Evolutionary conservation across 1,139 yeast genomes (phyloP), one percentile per base, ranked within the genome.

Genomic region (Suhomyces panamericanus): DNA sequence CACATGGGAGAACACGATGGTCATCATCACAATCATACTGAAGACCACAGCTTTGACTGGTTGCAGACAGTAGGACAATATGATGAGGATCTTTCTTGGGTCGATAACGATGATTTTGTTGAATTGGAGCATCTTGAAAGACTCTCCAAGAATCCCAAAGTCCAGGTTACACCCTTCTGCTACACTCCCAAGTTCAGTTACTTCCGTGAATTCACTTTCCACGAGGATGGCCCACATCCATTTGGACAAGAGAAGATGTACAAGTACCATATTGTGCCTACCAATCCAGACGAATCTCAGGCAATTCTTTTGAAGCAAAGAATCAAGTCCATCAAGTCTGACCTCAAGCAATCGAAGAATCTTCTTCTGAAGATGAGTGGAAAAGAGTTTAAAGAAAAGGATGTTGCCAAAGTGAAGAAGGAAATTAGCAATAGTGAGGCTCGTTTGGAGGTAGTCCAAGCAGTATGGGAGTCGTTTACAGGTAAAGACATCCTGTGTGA

Each of bases 111-210:
- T 48, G 99, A 93, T 64, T 93, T 83, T 56, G 72, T 80, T 13
- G 98, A 93, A 57, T 67, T 91, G 36, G 88, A 80, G 57, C 71
- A 75, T 53, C 67, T 67, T n/a, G 70, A 75, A 49, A 62, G 70
- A 20, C 69, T 64, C 2, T 69, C 78, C 4, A 70, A 77, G 2
- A 65, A 73, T 37, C 93, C 95, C 0, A 66, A 71, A 36, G 75
- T 91, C 39, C 67, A 68, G 14, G 76, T 87, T 0, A 56, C 73
- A 15, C 95, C 96, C 1, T 71, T 91, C 53, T 74, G 87, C 47
- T 80, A 70, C 52, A 73, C 96, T 0, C 96, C 97, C 0, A 76
- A 84, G 46, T 84, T 89, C 61, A 77, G 85, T 24, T 91, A 89
- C 62, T 78, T 83, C 53, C 75, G 96, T 45, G 87, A 86, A 48